Base-by-base conservation (phyloP, 2,329 filamentous ascomycete species). In the Hypoxylon sp. region DNA sequence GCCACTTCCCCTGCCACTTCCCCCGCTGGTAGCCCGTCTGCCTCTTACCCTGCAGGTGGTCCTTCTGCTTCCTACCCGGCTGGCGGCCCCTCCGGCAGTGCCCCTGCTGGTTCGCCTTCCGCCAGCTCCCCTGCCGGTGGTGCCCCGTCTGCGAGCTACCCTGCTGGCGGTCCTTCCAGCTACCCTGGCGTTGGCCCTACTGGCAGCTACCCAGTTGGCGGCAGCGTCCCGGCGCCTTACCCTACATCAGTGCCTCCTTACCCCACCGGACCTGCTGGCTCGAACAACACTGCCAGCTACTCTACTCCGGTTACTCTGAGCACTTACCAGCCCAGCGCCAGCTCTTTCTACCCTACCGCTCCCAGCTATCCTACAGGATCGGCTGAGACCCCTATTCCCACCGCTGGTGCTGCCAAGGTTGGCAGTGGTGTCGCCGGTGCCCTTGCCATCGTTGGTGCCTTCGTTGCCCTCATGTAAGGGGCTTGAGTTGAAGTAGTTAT, bases 371-470 rank as follows among this genome's bases (percentile, higher is more conserved):
- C 72, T 3, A 67, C 63, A 6, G 62, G 50, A 10, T 57, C 64
- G 13, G 70, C 44, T 22, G 69, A 66, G 58, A 70, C 73, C 26
- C 67, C 72, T 13, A 65, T 69, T 52, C 51, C 62, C 26, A 71
- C 71, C 22, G 73, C 72, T 13, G 76, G 73, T 55, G 75, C 73
- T 8, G 69, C 64, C 19, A 76, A 75, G 71, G 50, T 76, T 17
- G 67, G 73, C 55, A 71, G 72, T 62, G 73, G 75, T 54, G 37
- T 73, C 17, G 74, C 69, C 47, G 73, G 71, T 24, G 66, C 64
- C 17, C 14, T 77, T 8, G 76, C 74, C 57, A 17, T 73, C 29
- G 59, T 70, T 37, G 74, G 70, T 46, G 74, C 69, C 39, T 62
- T 74, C 5, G 57, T 73, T 24, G 71, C 72, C 24, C 59, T 78